Evolutionary conservation across 768 basidiomycete genomes (phyloP).

Genomic region (Lactarius sanguifluus): DNA sequence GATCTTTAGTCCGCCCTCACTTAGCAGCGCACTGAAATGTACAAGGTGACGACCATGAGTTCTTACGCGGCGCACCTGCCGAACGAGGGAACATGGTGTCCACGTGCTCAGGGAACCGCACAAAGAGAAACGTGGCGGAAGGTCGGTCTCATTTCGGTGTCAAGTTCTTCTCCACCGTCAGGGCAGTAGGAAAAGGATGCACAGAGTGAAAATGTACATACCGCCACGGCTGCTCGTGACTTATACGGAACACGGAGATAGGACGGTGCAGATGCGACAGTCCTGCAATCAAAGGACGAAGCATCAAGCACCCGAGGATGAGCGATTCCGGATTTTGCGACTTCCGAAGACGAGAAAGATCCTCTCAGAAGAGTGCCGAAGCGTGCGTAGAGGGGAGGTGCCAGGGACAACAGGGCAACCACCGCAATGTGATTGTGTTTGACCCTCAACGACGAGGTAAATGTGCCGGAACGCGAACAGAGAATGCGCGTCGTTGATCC

Average conservation of each 20-base stretch:
- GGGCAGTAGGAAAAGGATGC: not conserved
- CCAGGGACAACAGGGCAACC: slow-evolving; percentile 52
- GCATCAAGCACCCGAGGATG: too few relatives aligned
- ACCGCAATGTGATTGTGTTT: slow-evolving; percentile 27
- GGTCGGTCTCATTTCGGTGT: slow-evolving; percentile 69
- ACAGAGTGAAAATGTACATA: slow-evolving; percentile 36
- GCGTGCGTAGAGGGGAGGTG: slow-evolving; percentile 40
- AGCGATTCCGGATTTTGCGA: too few relatives aligned
- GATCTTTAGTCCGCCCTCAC: slow-evolving; percentile 51
- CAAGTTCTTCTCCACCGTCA: slow-evolving; percentile 48
- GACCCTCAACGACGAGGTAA: too few relatives aligned
- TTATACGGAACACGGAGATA: slow-evolving; percentile 62
- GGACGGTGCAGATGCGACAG: too few relatives aligned
- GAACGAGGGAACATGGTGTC: slow-evolving; percentile 62
- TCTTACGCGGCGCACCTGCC: slow-evolving; percentile 44
- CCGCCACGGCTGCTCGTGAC: slow-evolving; percentile 91
- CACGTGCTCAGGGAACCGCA: slow-evolving; percentile 65
- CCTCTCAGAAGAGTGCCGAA: too few relatives aligned
- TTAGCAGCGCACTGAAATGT: slow-evolving; percentile 77
- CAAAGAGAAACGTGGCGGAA: slow-evolving; percentile 57
- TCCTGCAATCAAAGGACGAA: too few relatives aligned
- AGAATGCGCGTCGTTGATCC: too few relatives aligned
- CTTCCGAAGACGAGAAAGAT: too few relatives aligned
- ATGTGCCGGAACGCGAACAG: too few relatives aligned
- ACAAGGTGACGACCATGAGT: slow-evolving; percentile 77